Evolutionary conservation across 768 basidiomycete species (phyloP), one percentile per base, ranked within the genome.

Genomic region (Lentinula lateritia): DNA sequence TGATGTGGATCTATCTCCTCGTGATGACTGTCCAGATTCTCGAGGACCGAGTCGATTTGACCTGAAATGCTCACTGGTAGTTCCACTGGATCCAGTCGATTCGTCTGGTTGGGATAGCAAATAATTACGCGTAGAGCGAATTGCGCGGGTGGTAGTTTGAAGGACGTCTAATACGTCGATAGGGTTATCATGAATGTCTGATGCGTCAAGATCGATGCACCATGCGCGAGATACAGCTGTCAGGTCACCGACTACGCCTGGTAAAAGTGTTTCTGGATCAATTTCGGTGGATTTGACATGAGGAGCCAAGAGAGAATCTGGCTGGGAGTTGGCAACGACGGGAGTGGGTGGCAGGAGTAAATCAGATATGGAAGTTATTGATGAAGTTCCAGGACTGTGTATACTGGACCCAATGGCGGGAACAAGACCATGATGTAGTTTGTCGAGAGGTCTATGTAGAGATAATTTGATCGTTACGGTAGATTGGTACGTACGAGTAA

Each of bases 121-220:
- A 71, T 94, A 95, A 70, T 92, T 92, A 12, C 93, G 83, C 36
- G 92, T 89, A 13, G 88, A 87, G 38, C 94, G 85, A 52, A 97
- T 86, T 4, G 90, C 86, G 43, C 81, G 82, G 6, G 93, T 93
- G 0, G 93, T 95, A 1, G 80, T 84, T 72, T 92, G 88, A 61
- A 96, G 83, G 5, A 87, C 76, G 5, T 77, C 78, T 8, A 95
- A 80, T 6, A 97, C 80, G 63, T 92, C 89, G 53, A 84, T 73
- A n/a, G 63, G 53, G 45, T 28, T 42, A 38, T 50, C 50, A 12
- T 62, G 18, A 8, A 52, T 53, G 61, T 61, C 9, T 39, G 57
- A 20, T 58, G 55, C 34, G 38, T 61, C 45, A 32, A 58, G 53
- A n/a, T 76, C 76, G 41, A 90, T 74, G 28, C 71, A 72, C 92